Evolutionary conservation across 1,139 yeast genomes (phyloP), one percentile per base, ranked within the genome.

Genomic region (Candida neerlandica): DNA sequence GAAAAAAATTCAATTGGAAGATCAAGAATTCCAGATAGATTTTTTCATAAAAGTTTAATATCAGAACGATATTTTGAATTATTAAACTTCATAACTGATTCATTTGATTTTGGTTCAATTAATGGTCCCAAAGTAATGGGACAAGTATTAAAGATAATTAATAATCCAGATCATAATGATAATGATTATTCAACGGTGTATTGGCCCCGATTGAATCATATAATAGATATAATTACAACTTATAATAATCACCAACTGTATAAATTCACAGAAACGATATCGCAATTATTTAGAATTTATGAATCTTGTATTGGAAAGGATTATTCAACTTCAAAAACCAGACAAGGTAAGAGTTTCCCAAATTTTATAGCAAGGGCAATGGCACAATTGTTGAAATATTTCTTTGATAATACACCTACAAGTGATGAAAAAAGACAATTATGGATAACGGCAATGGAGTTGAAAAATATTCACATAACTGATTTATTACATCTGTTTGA

Each of bases 41-140:
- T 51, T 10, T 49, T 46, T 39, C 43, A 48, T 2, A 50, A 51
- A n/a, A 62, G 61, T 2, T 57, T 67, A 18, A 39, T 50, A 14
- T 49, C 64, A 0, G 30, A 35, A 16, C 43, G 58, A 12, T 54
- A 54, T 42, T 56, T 58, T 39, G 48, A 55, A 16, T 40, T 57
- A 15, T 51, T 58, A 1, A 39, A 49, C 15, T 44, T 46, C 7
- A 49, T 65, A 21, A n/a, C 15, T 26, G 6, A 23, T 12, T 21
- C 34, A 18, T 33, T 12, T 15, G 23, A 16, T 27, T 43, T 23
- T 46, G 35, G 46, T n/a, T 19, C 18, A 3, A 34, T 35, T 1
- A 18, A 26, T 23, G 45, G 45, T 3, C 26, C 21, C 1, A 26
- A 10, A 41, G 29, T 16, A 18, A 15, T 45, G 40, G 27, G 26